Evolutionary conservation across 257 asterid genomes (phyloP), one percentile per base, ranked within the genome.

Genomic region (Plectranthus barbatus): DNA sequence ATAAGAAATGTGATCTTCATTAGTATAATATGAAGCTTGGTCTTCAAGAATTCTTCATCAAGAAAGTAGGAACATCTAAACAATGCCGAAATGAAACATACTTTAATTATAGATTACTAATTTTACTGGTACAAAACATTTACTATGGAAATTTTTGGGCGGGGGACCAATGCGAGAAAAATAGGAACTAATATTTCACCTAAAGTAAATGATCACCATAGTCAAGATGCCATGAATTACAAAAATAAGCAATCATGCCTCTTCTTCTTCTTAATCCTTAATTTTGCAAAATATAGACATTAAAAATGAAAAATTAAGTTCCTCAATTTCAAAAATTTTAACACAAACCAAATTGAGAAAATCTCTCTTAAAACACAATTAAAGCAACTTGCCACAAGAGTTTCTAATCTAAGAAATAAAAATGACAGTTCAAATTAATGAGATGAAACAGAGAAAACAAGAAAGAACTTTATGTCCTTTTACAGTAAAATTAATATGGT

Each of bases 381-480:
- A 48, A 13, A 47, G 31, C 56, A 67, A 52, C 50, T 14, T 45
- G 14, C 20, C 9, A 10, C 34, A 13, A 18, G 29, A 67, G 12
- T 45, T 61, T 58, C 49, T 21, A 47, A 17, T 19, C 62, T 37
- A 63, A 63, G 52, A 61, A 44, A n/a, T 62, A 5, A 26, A 47
- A 56, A 56, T 12, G 6, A 3, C 47, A 50, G 17, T 37, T 46
- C 26, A 20, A 55, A 17, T 33, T 12, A 39, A 21, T 24, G 9
- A 40, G 12, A 37, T 45, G 9, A 51, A 39, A 13, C n/a, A 12
- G 10, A 34, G 24, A 14, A 26, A 42, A 31, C 19, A 49, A 20
- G 18, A 31, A 37, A 67, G 56, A 18, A 19, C 6, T 5, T 9
- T 39, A 37, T 37, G 47, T 5, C 62, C 33, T 56, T 24, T 6